Evolutionary conservation across 2,329 filamentous ascomycete genomes (phyloP).

Genomic region (Rhynchosporium graminicola): DNA sequence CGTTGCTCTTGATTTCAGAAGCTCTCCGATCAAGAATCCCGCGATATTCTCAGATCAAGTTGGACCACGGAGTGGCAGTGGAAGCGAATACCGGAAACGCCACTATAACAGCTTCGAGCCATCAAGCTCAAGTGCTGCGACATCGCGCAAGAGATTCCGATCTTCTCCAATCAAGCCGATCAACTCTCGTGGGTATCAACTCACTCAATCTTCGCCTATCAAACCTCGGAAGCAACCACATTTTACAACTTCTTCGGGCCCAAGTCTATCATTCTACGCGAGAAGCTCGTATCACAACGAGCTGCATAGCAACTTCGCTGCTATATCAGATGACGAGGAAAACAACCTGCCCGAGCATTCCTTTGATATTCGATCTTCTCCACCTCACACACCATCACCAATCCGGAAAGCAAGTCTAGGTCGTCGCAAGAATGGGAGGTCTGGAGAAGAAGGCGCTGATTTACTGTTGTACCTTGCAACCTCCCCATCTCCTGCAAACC

Average conservation of each 20-base stretch:
- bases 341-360: slow-evolving; percentile 76
- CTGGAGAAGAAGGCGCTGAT: slow-evolving; percentile 78
- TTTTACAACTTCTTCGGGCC: slow-evolving; percentile 70
- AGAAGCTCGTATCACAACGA: slow-evolving; percentile 59
- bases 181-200: slow-evolving; percentile 66
- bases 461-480: slow-evolving; percentile 82
- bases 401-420: slow-evolving; percentile 55
- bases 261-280: slow-evolving; percentile 77
- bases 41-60: slow-evolving; percentile 79
- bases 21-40: slow-evolving; percentile 82
- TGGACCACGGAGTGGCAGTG: slow-evolving; percentile 56
- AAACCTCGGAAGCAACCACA: slow-evolving; percentile 73
- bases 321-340: slow-evolving; percentile 78
- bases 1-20: slow-evolving; percentile 77
- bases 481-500: slow-evolving; percentile 82
- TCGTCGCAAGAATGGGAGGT: slow-evolving; percentile 55
- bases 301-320: slow-evolving; percentile 60
- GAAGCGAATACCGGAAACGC: slow-evolving; percentile 65
- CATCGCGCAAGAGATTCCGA: slow-evolving; percentile 67
- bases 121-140: slow-evolving; percentile 50
- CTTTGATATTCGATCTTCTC: slow-evolving; percentile 75
- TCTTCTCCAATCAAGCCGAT: slow-evolving; percentile 54
- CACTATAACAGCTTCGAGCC: slow-evolving; percentile 61
- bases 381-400: slow-evolving; percentile 77
- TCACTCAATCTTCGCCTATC: slow-evolving; percentile 85